Evolutionary conservation across 2,329 filamentous ascomycete genomes (phyloP).

Genomic region (Plectosphaerella cucumerina): DNA sequence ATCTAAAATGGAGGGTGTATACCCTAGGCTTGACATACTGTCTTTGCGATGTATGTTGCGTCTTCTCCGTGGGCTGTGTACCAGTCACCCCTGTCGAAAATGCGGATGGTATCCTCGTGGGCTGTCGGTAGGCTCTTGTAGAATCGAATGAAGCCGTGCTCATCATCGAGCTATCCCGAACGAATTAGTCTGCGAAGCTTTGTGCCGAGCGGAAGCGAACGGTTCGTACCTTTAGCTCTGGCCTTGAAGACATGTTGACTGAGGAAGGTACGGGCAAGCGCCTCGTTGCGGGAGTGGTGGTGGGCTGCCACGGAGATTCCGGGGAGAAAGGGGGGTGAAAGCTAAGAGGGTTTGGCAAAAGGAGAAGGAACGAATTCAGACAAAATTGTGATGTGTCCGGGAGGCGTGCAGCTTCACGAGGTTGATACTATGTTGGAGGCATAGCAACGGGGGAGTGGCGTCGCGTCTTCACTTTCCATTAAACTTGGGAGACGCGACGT

Average conservation of each 20-base stretch:
- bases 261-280: no score
- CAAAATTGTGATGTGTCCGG: neutral
- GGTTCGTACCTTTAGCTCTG: constrained; percentile 60
- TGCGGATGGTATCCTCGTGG: constrained; percentile 72
- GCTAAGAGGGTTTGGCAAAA: neutral
- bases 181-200: neutral
- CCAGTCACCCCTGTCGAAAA: constrained; percentile 93
- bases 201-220: constrained; percentile 3
- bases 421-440: neutral
- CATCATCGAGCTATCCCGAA: constrained; percentile 77
- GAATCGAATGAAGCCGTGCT: constrained; percentile 93
- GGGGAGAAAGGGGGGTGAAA: neutral
- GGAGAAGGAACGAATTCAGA: neutral
- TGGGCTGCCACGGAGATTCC: no score
- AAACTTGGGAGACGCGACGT: constrained; percentile 10
- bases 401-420: neutral
- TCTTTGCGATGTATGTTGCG: constrained; percentile 77
- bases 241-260: constrained; percentile 62
- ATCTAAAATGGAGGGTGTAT: no score
- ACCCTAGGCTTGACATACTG: constrained; percentile 40
- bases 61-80: constrained; percentile 91
- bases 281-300: no score
- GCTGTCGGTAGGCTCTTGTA: constrained; percentile 79
- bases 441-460: neutral
- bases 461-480: constrained; percentile 9